Evolutionary conservation across 257 asterid genomes (phyloP).

Genomic region (Przewalskia tangutica): DNA sequence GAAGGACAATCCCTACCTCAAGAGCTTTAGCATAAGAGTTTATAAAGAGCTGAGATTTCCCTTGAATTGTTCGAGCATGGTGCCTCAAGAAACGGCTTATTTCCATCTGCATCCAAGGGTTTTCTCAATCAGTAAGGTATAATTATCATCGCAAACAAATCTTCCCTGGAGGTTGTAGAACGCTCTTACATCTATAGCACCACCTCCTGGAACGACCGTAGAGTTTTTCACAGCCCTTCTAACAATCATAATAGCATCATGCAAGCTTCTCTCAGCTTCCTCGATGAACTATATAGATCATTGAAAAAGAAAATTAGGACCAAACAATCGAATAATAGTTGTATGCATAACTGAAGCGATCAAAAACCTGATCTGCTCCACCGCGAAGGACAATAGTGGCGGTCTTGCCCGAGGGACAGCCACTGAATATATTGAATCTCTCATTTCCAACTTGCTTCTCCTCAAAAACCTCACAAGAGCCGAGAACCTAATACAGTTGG

Average conservation of each 20-base stretch:
- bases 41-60: conserved; percentile 79
- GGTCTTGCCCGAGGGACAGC: conserved; percentile 79
- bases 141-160: neutral
- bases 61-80: conserved; percentile 79
- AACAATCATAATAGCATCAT: conserved; percentile 73
- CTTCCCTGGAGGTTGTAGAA: conserved; percentile 4
- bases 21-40: conserved; percentile 85
- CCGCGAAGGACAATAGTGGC: conserved; percentile 96
- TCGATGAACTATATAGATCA: conserved; percentile 39
- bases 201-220: conserved; percentile 87
- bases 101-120: conserved; percentile 54
- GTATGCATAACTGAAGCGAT: neutral
- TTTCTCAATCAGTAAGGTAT: neutral
- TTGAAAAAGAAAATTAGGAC: conserved; percentile 20
- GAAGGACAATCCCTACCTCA: conserved; percentile 39
- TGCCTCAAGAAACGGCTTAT: conserved; percentile 78
- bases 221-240: conserved; percentile 87
- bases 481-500: conserved; percentile 50
- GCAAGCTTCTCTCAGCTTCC: conserved; percentile 69
- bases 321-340: neutral
- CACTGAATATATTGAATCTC: conserved; percentile 86
- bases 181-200: conserved; percentile 73
- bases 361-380: conserved; percentile 86
- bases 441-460: conserved; percentile 95
- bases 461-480: conserved; percentile 71